Evolutionary conservation across 495 filamentous ascomycete species (phyloP).

Genomic region (Jackrogersella multiformis): DNA sequence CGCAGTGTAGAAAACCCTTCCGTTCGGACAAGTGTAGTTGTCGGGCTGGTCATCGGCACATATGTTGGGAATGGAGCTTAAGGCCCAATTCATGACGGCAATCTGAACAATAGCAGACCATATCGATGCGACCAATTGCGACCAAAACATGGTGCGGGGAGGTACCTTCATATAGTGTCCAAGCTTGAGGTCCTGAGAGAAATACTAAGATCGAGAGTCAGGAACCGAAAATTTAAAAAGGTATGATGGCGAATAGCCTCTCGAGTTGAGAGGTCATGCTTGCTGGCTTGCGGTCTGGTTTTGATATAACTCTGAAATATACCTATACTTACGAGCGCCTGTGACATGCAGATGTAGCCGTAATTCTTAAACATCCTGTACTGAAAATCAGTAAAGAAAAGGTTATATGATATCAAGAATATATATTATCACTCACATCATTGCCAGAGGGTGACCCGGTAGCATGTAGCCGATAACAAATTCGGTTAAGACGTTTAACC

Average conservation of each 20-base stretch:
- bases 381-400: no score
- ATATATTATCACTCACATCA: no score
- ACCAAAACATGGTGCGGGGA: conserved; percentile 71
- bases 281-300: not conserved
- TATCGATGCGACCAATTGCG: conserved; percentile 70
- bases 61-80: conserved; percentile 66
- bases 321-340: conserved; percentile 52
- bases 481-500: conserved; percentile 73
- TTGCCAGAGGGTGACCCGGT: conserved; percentile 69
- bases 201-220: conserved; percentile 37
- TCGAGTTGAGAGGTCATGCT: no score
- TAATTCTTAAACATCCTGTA: conserved; percentile 81
- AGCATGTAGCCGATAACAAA: conserved; percentile 76
- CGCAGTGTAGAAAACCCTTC: conserved; percentile 71
- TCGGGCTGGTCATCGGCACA: conserved; percentile 66
- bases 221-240: not conserved
- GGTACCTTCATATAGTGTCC: conserved; percentile 80
- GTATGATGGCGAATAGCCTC: no score
- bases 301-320: not conserved
- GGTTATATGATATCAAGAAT: no score
- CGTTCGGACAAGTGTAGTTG: conserved; percentile 70
- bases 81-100: conserved; percentile 72
- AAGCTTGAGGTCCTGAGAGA: conserved; percentile 61
- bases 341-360: conserved; percentile 71
- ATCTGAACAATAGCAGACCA: conserved; percentile 73